Evolutionary conservation across 768 basidiomycete genomes (phyloP), one percentile per base, ranked within the genome.

Genomic region (Naematelia encephala): DNA sequence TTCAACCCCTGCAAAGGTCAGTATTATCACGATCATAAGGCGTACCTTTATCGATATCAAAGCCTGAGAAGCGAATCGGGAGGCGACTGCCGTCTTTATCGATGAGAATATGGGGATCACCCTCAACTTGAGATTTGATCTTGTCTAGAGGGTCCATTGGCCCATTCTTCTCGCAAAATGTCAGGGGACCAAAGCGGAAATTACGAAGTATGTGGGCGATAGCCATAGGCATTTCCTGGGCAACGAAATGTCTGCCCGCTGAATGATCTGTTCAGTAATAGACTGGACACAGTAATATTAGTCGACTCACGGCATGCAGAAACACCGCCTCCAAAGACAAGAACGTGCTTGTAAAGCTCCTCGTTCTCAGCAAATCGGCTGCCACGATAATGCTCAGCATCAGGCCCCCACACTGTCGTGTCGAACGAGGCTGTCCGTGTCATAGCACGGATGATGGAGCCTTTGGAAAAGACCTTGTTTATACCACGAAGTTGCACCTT

Each of bases 141-240:
- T 19, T 19, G 14, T 46, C 44, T 5, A 46, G 5, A 4, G 44
- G n/a, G 44, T 46, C 44, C 14, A 19, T n/a, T 46, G 44, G 44
- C 23, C 44, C n/a, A 46, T 46, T 46, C 44, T 46, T 46, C 44
- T 46, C 44, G 44, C 23, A 23, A 46, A 46, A 46, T n/a, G n/a
- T 46, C n/a, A 46, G 23, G 4, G 44, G 44, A 5, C 44, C 44
- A 14, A 46, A 46, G 44, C n/a, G 23, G 44, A 46, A 46, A 16
- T n/a, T 19, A n/a, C 44, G 4, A n/a, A 46, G 14, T 4, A 46
- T 23, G 14, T 46, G 44, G 4, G 44, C 44, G 14, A 23, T 46
- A 14, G 23, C 44, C 5, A 46, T 46, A n/a, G n/a, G 44, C n/a
- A 46, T n/a, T 23, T 46, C 44, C n/a, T 46, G 44, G n/a, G 44